These are phyloP conservation scores for Linum trigynum DNA, from an alignment of 345 rosid species.

Conservation along the genomic window DNA sequence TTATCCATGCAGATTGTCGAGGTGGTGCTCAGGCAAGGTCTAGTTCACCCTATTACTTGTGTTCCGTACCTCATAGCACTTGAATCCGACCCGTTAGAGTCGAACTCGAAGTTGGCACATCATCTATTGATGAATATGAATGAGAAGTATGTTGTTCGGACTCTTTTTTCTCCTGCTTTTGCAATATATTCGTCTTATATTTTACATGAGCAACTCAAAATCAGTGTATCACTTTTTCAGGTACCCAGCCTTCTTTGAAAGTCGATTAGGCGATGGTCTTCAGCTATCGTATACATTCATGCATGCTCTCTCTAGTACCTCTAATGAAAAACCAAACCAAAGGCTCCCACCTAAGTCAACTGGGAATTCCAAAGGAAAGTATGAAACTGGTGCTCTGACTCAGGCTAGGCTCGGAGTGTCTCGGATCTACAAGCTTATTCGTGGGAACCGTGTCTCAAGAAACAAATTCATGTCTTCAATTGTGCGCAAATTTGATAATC, in stretches of 20 bases:
- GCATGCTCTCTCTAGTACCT: conserved; percentile 40
- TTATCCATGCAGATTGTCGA: conserved; percentile 75
- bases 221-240: conserved; percentile 32
- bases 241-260: conserved; percentile 95
- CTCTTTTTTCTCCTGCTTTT: background rate
- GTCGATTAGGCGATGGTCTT: conserved; percentile 97
- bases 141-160: conserved; percentile 61
- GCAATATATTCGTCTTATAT: background rate
- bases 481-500: conserved; percentile 93
- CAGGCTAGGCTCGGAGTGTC: conserved; percentile 98
- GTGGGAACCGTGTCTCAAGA: conserved; percentile 79
- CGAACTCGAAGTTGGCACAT: conserved; percentile 92
- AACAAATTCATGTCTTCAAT: conserved; percentile 96
- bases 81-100: conserved; percentile 92
- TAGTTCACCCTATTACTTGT: conserved; percentile 98
- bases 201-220: conserved; percentile 16
- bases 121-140: conserved; percentile 98
- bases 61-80: conserved; percentile 98
- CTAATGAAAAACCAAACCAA: conserved; percentile 33
- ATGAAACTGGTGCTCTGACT: conserved; percentile 52
- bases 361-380: conserved; percentile 52
- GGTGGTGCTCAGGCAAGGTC: conserved; percentile 94
- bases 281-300: conserved; percentile 85
- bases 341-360: conserved; percentile 39
- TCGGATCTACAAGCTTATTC: conserved; percentile 90